Base-by-base conservation (phyloP, 2,329 filamentous ascomycete species). In the Cercospora nicotianae region DNA sequence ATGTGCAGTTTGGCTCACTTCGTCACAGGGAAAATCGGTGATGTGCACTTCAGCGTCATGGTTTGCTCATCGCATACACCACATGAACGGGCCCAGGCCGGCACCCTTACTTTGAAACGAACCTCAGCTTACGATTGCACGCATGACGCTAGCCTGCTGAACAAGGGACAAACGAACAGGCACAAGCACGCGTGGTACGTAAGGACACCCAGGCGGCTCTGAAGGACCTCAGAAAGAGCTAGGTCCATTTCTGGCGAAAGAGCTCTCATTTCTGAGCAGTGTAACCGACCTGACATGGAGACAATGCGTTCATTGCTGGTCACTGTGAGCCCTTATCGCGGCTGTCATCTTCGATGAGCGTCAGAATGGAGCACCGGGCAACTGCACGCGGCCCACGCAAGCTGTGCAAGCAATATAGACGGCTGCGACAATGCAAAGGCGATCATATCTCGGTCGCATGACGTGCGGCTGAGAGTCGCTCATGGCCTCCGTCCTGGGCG, bases 51-150 rank as follows among this genome's bases (percentile, higher is more conserved):
- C 3, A 7, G 48, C 48, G 48, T 55, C 48, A 55, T 55, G 48
- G 48, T 55, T 55, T n/a, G 48, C 48, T 55, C 48, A 55, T 55
- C 13, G 48, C 48, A 30, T 28, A 55, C 48, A 55, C 48, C 45
- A 48, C 45, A 48, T 20, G 45, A 48, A 48, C 18, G 45, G 23
- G 48, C 10, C 48, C 48, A 53, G 48, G 48, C 48, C 48, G 30
- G 7, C 48, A 16, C 48, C 48, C 23, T 13, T 53, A 26, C n/a
- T 16, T 55, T 28, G 23, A 13, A 55, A 16, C 20, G 23, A 7
- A 55, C 23, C 12, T 55, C 48, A 55, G 48, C 48, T 55, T 55
- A 28, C 48, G 20, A 12, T 55, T n/a, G 5, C 48, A 28, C 23
- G 20, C 23, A 55, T 55, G 48, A 26, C 20, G 48, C 48, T 28